Evolutionary conservation across 192 early-diverging fungal species (phyloP).

Genomic region (Backusella morwellensis): DNA sequence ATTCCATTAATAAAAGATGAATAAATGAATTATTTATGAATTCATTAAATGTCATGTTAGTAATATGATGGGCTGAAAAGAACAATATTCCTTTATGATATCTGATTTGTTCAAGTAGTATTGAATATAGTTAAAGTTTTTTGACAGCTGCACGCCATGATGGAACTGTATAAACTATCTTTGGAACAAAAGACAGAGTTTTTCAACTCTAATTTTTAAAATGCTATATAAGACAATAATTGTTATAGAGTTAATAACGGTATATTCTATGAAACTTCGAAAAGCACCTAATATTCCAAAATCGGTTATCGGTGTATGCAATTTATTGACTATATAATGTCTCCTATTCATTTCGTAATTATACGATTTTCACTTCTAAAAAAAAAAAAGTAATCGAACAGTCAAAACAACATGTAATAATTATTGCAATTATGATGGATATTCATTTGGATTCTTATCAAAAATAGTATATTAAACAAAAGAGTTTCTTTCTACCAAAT

Average conservation of each 20-base stretch:
- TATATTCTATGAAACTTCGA: background rate
- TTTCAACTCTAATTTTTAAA: background rate
- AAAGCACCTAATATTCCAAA: background rate
- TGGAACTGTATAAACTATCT: background rate
- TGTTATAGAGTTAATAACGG: background rate
- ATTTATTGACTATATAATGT: background rate
- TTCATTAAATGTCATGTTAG: background rate
- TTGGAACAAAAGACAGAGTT: background rate
- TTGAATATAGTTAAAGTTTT: background rate
- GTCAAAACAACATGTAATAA: no score
- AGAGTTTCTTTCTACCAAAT: no score
- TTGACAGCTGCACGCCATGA: background rate
- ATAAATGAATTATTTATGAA: background rate
- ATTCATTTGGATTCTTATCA: background rate
- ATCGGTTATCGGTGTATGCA: background rate
- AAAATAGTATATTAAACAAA: no score
- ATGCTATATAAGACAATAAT: background rate
- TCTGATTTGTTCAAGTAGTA: background rate
- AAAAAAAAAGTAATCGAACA: no score
- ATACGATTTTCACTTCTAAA: no score
- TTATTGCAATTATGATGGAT: background rate
- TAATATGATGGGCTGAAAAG: background rate
- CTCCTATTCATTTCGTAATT: background rate
- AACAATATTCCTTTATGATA: background rate
- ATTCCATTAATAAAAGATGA: background rate